phyloP scores from a whole-genome alignment of 2,329 filamentous ascomycete genomes.

The Penicillium capsulatum region DNA sequence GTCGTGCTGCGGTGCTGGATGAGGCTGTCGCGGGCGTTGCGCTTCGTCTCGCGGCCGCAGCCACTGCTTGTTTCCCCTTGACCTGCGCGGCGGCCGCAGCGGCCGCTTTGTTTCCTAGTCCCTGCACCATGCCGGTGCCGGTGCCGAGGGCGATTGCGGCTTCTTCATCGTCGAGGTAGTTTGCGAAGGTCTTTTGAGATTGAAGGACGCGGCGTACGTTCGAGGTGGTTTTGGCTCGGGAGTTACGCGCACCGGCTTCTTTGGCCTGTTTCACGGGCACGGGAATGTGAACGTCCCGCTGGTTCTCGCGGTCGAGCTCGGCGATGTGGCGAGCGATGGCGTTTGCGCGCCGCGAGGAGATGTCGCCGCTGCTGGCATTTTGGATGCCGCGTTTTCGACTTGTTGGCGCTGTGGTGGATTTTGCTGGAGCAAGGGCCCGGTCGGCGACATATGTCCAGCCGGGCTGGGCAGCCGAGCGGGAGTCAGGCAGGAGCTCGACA shows the following conservation, averaged over 20 bases:
- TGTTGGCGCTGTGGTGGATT: constrained; percentile 50
- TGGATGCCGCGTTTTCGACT: constrained; percentile 68
- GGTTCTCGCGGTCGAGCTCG: constrained; percentile 75
- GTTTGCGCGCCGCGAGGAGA: constrained; percentile 75
- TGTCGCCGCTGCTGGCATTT: constrained; percentile 57
- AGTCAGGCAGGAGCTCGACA: constrained; percentile 75
- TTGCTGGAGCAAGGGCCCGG: constrained; percentile 56
- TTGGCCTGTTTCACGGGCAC: constrained; percentile 55
- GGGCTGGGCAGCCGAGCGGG: constrained; percentile 65
- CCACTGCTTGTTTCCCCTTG: constrained; percentile 9
- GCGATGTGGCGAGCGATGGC: constrained; percentile 78
- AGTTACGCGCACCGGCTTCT: constrained; percentile 35
- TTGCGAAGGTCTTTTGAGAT: constrained; percentile 49
- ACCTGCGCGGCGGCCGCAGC: constrained; percentile 9
- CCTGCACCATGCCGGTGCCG: constrained; percentile 1
- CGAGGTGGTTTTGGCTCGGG: constrained; percentile 42
- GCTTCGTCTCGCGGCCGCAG: constrained; percentile 23
- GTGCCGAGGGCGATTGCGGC: constrained; percentile 29
- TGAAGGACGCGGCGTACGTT: constrained; percentile 47
- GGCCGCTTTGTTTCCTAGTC: constrained; percentile 6
- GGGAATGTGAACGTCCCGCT: constrained; percentile 66
- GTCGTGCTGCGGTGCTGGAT: constrained; percentile 6
- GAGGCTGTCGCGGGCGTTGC: constrained; percentile 24
- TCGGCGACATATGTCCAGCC: constrained; percentile 93
- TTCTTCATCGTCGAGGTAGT: constrained; percentile 51